Conservation (phyloP, 2,329 filamentous ascomycete species). For the Pyricularia grisea region DNA sequence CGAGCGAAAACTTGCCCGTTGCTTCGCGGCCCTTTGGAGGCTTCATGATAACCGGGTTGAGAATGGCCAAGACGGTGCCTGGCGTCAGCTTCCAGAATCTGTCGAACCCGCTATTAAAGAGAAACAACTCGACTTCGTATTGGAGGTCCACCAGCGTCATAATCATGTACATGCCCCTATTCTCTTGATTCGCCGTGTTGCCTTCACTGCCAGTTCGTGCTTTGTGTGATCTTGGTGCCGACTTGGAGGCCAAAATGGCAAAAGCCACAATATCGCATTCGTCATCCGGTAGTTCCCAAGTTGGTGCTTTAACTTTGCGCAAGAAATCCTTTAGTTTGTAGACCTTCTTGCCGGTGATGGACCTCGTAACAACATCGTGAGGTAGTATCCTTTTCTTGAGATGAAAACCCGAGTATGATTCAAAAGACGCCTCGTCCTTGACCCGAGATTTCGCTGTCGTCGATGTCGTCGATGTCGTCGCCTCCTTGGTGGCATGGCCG, state of each 20-base stretch:
- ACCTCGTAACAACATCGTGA: conserved; percentile 69
- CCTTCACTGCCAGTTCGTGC: conserved; percentile 28
- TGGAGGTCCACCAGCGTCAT: conserved; percentile 79
- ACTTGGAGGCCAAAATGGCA: conserved; percentile 81
- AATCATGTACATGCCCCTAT: conserved; percentile 81
- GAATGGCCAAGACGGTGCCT: conserved; percentile 83
- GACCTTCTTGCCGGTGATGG: conserved; percentile 67
- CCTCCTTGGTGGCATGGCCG: conserved; percentile 7
- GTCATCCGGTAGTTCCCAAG: conserved; percentile 70
- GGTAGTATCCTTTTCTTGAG: conserved; percentile 75
- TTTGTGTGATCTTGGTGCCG: conserved; percentile 59
- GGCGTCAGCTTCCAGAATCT: conserved; percentile 89
- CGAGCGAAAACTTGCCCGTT: conserved; percentile 76
- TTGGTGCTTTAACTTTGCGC: conserved; percentile 69
- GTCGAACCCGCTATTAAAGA: conserved; percentile 85
- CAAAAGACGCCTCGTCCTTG: conserved; percentile 53
- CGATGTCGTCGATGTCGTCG: conserved; percentile 11
- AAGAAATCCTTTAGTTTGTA: conserved; percentile 75
- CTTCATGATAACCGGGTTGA: conserved; percentile 88
- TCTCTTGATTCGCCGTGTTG: conserved; percentile 38
- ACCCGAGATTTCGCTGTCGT: conserved; percentile 7
- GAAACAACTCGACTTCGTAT: conserved; percentile 83
- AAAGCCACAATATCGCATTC: conserved; percentile 87
- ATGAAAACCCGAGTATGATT: conserved; percentile 78
- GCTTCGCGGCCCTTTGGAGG: conserved; percentile 66